These are phyloP conservation scores for Penicillium hordei DNA, from an alignment of 2,329 filamentous ascomycete genomes.

Conservation along the genomic window DNA sequence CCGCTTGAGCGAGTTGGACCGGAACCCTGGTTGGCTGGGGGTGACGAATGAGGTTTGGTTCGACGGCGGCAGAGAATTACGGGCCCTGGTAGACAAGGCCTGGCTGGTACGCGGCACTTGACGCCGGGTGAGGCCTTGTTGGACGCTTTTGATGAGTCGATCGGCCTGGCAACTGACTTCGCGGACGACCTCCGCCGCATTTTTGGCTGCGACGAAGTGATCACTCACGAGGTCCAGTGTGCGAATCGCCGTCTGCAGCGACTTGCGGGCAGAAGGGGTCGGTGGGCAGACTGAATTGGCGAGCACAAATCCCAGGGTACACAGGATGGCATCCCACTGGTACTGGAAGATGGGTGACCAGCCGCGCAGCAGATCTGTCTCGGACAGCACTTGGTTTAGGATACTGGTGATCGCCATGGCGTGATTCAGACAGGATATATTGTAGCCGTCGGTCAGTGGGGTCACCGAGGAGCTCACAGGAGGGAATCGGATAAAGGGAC, in stretches of 20 bases:
- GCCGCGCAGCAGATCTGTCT: neutral
- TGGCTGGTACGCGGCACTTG: neutral
- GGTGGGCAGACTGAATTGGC: conserved; percentile 24
- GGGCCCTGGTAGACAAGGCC: neutral
- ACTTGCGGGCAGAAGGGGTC: conserved; percentile 32
- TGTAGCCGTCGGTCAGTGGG: neutral
- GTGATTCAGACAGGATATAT: neutral
- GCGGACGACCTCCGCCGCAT: conserved; percentile 3
- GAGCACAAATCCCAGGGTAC: neutral
- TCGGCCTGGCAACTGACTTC: neutral
- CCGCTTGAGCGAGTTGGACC: neutral
- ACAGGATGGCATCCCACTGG: neutral
- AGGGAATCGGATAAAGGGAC: conserved; percentile 43
- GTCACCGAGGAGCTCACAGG: neutral
- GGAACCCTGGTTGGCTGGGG: neutral
- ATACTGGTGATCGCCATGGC: neutral
- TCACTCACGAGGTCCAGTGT: conserved; percentile 41
- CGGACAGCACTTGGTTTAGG: neutral
- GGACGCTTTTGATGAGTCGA: neutral
- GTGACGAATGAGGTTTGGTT: too few relatives aligned
- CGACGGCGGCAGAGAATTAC: neutral
- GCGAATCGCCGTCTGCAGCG: conserved; percentile 36
- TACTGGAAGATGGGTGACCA: neutral
- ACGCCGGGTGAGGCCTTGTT: neutral
- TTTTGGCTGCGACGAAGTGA: conserved; percentile 36